Evolutionary conservation across 768 basidiomycete species (phyloP).

Genomic region (Mrakia hoshinonis): DNA sequence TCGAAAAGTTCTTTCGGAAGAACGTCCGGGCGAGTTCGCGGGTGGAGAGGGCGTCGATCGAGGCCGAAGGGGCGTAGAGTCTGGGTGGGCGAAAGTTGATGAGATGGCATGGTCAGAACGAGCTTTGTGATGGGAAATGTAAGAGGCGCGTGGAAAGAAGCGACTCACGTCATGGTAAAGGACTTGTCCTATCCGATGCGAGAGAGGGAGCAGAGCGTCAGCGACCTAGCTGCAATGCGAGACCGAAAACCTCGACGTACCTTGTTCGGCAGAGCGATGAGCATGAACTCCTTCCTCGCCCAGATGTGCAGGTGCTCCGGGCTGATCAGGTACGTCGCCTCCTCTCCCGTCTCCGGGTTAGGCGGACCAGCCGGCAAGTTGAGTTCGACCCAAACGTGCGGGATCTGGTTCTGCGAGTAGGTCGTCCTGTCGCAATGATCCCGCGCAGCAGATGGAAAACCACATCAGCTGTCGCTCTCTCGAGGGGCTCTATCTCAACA

Average conservation of each 20-base stretch:
- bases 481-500: conserved; percentile 15
- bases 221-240: conserved; percentile 22
- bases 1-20: conserved; percentile 47
- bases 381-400: conserved; percentile 91
- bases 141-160: conserved; percentile 71
- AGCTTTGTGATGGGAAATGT: background rate
- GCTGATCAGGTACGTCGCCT: conserved; percentile 75
- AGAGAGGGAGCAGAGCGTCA: conserved; percentile 31
- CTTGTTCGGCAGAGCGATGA: conserved; percentile 95
- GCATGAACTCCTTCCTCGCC: conserved; percentile 98
- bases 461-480: background rate
- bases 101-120: background rate
- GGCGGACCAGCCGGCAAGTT: conserved; percentile 69
- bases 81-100: background rate
- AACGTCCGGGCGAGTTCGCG: conserved; percentile 53
- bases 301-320: conserved; percentile 96
- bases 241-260: conserved; percentile 47
- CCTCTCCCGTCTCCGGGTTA: conserved; percentile 44
- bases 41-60: conserved; percentile 51
- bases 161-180: conserved; percentile 85
- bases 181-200: conserved; percentile 66
- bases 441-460: background rate
- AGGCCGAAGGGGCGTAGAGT: conserved; percentile 18
- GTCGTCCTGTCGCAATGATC: conserved; percentile 59
- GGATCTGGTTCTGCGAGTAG: conserved; percentile 89